Conservation (phyloP, 2,329 filamentous ascomycete species). For the Xylariaceae sp. region DNA sequence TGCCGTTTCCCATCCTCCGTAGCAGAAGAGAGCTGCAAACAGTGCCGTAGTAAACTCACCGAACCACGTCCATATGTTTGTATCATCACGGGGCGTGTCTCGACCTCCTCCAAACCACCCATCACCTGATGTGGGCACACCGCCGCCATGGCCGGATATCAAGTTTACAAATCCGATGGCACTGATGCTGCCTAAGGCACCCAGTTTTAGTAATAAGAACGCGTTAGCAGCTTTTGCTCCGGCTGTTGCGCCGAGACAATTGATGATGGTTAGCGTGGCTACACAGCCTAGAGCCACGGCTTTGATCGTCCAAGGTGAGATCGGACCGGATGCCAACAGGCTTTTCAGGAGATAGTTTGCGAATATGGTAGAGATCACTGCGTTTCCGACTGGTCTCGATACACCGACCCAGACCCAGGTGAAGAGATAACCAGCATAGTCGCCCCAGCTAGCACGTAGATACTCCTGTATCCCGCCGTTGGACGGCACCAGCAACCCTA, state of each 20-base stretch:
- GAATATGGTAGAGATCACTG: constrained; percentile 43
- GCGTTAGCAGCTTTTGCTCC: constrained; percentile 39
- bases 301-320: constrained; percentile 32
- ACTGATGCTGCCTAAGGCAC: constrained; percentile 24
- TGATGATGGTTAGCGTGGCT: constrained; percentile 38
- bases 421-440: constrained; percentile 42
- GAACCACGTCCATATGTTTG: constrained; percentile 36
- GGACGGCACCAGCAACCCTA: constrained; percentile 42
- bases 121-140: constrained; percentile 33
- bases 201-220: constrained; percentile 38
- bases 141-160: constrained; percentile 35
- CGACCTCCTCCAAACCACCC: constrained; percentile 29
- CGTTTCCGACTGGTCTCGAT: constrained; percentile 44
- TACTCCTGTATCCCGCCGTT: constrained; percentile 44
- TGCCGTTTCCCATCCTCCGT: constrained; percentile 45
- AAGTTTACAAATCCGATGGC: constrained; percentile 22
- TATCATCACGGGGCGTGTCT: constrained; percentile 10
- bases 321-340: constrained; percentile 25
- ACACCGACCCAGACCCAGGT: constrained; percentile 44
- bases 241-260: constrained; percentile 41
- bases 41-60: constrained; percentile 41
- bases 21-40: constrained; percentile 42
- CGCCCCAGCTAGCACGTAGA: constrained; percentile 37
- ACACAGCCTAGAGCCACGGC: constrained; percentile 37
- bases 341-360: constrained; percentile 39